Evolutionary conservation across 1,284 basidiomycete species (phyloP).

Genomic region (Sphagnurus paluster): DNA sequence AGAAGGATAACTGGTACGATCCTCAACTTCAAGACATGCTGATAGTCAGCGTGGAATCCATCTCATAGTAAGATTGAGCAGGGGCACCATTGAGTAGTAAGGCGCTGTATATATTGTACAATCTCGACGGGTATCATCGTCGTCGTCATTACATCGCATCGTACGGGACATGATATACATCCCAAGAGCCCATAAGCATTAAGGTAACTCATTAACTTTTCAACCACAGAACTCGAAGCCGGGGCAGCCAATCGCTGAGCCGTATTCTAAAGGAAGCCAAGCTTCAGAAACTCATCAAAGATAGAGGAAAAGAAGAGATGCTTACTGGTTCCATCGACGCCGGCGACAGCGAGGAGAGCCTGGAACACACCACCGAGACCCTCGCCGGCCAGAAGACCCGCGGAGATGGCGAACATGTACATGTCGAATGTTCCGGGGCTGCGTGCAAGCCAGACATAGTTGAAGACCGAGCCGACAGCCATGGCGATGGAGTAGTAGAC

Average conservation of each 20-base stretch:
- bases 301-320: constrained; percentile 10
- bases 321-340: constrained; percentile 49
- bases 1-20: too few species aligned
- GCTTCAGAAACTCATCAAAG: background rate
- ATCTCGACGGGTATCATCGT: too few species aligned
- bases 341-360: constrained; percentile 51
- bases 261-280: constrained; percentile 32
- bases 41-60: too few species aligned
- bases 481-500: constrained; percentile 54
- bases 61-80: too few species aligned
- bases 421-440: constrained; percentile 49
- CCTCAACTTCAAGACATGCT: too few species aligned
- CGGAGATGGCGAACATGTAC: constrained; percentile 62
- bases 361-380: constrained; percentile 70
- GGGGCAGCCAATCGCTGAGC: constrained; percentile 52
- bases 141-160: too few species aligned
- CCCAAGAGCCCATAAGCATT: too few species aligned
- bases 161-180: too few species aligned
- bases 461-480: constrained; percentile 42
- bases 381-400: constrained; percentile 67
- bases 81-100: too few species aligned
- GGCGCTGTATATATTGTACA: too few species aligned
- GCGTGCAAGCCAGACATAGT: constrained; percentile 50
- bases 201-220: too few species aligned
- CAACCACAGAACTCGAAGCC: constrained; percentile 50